Base-by-base conservation (phyloP, 1,284 basidiomycete species). In the Trichosporon asahii region DNA sequence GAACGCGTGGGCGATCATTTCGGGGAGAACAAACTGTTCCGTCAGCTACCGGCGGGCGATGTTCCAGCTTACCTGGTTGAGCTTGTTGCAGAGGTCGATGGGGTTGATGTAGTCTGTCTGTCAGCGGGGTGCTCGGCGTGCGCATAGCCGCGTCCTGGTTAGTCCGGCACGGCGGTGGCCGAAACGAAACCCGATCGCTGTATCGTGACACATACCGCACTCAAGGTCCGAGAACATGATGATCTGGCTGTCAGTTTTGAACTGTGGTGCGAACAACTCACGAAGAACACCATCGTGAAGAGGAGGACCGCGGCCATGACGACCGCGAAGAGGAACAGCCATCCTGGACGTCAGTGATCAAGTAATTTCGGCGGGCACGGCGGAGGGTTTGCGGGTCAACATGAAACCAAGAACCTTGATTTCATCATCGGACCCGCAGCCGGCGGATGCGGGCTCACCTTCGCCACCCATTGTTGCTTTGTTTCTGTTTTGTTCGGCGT, bases 191-290 rank as follows among this genome's bases (percentile, higher is more conserved):
- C 12, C 14, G 55, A 31, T 31, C 27, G 55, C 40, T 8, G 79
- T 69, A 80, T 74, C 64, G 66, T 63, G 65, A 72, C 55, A 77
- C 81, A 31, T 72, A 82, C 81, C 93, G 85, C 93, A 95, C 86
- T 96, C 94, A 80, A 97, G 86, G 86, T 97, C 95, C 64, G 93
- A 95, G 88, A 98, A 99, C 95, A 99, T 98, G 87, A 99, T 99
- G 81, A 99, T 97, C 96, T 98, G 76, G 29, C 7, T 3, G 64
- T 72, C 44, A 72, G 74, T 65, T 33, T 14, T 23, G 27, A 21
- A 25, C 49, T 21, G n/a, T 35, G 33, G 9, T 8, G n/a, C n/a
- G n/a, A n/a, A 5, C 3, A 40, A 91, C 95, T 83, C 78, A 97
- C 94, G 85, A 96, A 98, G 88, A 97, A 98, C 81, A 98, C 95